Conservation (phyloP, 805 yeast genomes). For the Wickerhamomyces queroliae region DNA sequence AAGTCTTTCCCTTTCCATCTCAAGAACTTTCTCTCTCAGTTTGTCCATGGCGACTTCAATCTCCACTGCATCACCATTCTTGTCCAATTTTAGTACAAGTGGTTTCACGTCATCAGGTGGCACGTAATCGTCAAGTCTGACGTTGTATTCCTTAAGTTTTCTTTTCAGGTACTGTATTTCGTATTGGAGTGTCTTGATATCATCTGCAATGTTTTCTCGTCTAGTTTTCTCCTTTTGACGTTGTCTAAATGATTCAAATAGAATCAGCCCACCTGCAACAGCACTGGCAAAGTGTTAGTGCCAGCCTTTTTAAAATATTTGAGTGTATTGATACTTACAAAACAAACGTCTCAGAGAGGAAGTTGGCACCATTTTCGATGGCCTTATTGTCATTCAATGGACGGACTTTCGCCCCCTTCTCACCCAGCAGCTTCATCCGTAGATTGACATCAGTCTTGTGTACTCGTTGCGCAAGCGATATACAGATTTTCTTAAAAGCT, state of each 20-base stretch:
- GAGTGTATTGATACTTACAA: conserved; percentile 28
- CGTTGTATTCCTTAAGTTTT: conserved; percentile 37
- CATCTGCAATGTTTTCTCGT: conserved; percentile 65
- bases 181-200: conserved; percentile 60
- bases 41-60: background rate
- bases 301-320: background rate
- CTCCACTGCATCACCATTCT: conserved; percentile 13
- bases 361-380: conserved; percentile 74
- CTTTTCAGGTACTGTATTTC: conserved; percentile 56
- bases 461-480: conserved; percentile 63
- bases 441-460: conserved; percentile 61
- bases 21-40: background rate
- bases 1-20: background rate
- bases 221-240: conserved; percentile 57
- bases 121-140: conserved; percentile 41
- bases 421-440: conserved; percentile 44
- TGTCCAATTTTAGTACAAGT: conserved; percentile 32
- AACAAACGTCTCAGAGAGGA: conserved; percentile 70
- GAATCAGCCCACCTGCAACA: conserved; percentile 72
- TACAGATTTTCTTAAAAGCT: conserved; percentile 54
- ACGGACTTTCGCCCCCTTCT: conserved; percentile 43
- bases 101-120: conserved; percentile 44
- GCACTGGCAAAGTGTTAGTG: conserved; percentile 20
- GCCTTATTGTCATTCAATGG: conserved; percentile 82
- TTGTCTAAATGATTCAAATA: conserved; percentile 67